phyloP scores from a whole-genome alignment of 2,329 filamentous ascomycete species.

The Xylaria arbuscula region DNA sequence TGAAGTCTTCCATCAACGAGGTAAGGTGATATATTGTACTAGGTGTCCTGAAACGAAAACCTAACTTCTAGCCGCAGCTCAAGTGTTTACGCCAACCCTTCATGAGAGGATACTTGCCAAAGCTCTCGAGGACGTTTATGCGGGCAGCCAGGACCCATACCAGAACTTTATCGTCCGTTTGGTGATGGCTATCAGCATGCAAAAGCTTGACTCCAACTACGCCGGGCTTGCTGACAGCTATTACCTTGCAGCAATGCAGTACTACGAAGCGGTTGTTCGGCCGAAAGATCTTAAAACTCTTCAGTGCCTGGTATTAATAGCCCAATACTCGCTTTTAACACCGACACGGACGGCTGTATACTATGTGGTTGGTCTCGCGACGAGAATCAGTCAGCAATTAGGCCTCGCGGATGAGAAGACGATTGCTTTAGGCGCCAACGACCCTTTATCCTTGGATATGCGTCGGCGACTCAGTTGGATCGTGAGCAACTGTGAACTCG shows the following conservation, averaged over 20 bases:
- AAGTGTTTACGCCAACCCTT: conserved; percentile 86
- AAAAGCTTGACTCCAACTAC: conserved; percentile 89
- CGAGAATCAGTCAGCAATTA: conserved; percentile 88
- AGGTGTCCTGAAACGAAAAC: conserved; percentile 33
- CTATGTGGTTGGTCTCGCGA: conserved; percentile 89
- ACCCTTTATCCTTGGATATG: conserved; percentile 87
- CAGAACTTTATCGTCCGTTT: conserved; percentile 90
- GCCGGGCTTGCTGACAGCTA: conserved; percentile 96
- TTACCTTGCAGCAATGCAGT: conserved; percentile 88
- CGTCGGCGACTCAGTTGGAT: conserved; percentile 89
- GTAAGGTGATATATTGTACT: conserved; percentile 56
- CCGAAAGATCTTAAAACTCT: conserved; percentile 91
- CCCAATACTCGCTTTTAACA: conserved; percentile 90
- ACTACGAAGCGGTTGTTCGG: conserved; percentile 83
- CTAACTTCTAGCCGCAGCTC: conserved; percentile 65
- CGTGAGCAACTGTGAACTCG: conserved; percentile 87
- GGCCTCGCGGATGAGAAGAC: conserved; percentile 91
- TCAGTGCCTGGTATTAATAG: conserved; percentile 88
- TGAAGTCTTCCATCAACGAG: conserved; percentile 86
- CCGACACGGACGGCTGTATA: conserved; percentile 93
- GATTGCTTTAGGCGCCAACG: conserved; percentile 72
- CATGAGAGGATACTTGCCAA: conserved; percentile 83
- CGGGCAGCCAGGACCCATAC: conserved; percentile 79
- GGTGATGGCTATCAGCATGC: conserved; percentile 93
- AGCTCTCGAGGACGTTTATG: conserved; percentile 84